Evolutionary conservation across 768 basidiomycete species (phyloP), one percentile per base, ranked within the genome.

Genomic region (Auricularia sp.): DNA sequence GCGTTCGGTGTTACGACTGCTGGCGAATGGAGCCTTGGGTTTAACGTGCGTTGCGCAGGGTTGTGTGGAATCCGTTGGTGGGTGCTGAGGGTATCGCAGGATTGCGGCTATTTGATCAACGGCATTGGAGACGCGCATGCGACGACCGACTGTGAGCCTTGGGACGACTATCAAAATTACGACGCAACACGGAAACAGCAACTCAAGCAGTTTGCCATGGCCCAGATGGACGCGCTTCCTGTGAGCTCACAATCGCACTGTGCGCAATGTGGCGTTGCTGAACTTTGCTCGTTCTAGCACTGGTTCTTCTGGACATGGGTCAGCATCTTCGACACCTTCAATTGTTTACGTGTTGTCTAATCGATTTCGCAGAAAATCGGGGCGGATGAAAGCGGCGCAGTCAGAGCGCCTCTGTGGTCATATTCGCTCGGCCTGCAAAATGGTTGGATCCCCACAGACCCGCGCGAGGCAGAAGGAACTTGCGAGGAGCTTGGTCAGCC

Each of bases 261-360:
- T 42, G 39, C 39, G 7, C 39, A 29, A 7, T 42, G 7, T 42
- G 8, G 13, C 39, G 54, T 18, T 54, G 29, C 54, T n/a, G 29
- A 54, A 8, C 11, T 54, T 10, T n/a, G 29, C 54, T 54, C 18
- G 54, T 10, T 18, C n/a, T 54, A 95, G 87, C 87, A 98, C 73
- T 97, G 86, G 80, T 98, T 97, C 83, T 98, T 97, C 82, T 98
- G 96, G 96, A 95, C 92, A 1, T 98, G 93, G 94, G 75, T 51
- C 6, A 16, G 47, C 16, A 6, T 54, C 3, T 36, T 62, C 61
- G 2, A 63, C n/a, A 5, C 14, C 36, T 58, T 65, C 29, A 10
- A 63, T 36, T 66, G n/a, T 18, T 18, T 5, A 3, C 14, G 21
- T 18, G 80, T 44, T 14, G 66, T 66, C 24, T 11, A 11, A 14